Percentiles rank a stretch among this genome's conserved stretches.
Evolutionary conservation across 768 basidiomycete species (phyloP).

Genomic region (Cyclocybe aegerita): DNA sequence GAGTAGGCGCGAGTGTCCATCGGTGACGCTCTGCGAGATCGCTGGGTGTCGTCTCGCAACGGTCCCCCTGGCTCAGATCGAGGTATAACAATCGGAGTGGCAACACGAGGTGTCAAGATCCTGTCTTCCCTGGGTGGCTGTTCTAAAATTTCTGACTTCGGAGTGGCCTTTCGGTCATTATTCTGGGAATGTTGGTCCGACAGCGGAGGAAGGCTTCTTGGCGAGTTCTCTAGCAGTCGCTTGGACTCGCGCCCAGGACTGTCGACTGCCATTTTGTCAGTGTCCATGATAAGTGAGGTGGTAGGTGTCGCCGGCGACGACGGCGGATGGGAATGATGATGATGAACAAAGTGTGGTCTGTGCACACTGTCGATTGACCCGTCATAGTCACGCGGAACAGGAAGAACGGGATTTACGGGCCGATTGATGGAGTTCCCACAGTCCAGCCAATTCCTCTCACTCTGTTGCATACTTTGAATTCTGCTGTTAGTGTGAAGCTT

Average conservation of each 20-base stretch:
- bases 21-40: constrained; percentile 22
- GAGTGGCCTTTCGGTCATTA: constrained; percentile 8
- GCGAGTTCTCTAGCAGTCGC: background rate
- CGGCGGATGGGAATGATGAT: too few relatives aligned
- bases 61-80: constrained; percentile 4
- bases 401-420: too few relatives aligned
- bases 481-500: too few relatives aligned
- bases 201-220: background rate
- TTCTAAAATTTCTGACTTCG: constrained; percentile 6
- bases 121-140: constrained; percentile 1
- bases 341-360: too few relatives aligned
- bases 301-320: constrained; percentile 4
- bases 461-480: too few relatives aligned
- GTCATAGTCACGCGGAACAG: too few relatives aligned
- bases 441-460: too few relatives aligned
- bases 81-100: background rate
- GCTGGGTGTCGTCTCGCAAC: constrained; percentile 10
- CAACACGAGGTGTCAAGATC: constrained; percentile 5
- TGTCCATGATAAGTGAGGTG: constrained; percentile 10
- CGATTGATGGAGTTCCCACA: too few relatives aligned
- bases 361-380: too few relatives aligned
- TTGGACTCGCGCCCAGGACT: background rate
- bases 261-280: constrained; percentile 14
- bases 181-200: constrained; percentile 5
- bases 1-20: constrained; percentile 30